Conservation (phyloP, 2,329 filamentous ascomycete species). For the Fusarium sp. region DNA sequence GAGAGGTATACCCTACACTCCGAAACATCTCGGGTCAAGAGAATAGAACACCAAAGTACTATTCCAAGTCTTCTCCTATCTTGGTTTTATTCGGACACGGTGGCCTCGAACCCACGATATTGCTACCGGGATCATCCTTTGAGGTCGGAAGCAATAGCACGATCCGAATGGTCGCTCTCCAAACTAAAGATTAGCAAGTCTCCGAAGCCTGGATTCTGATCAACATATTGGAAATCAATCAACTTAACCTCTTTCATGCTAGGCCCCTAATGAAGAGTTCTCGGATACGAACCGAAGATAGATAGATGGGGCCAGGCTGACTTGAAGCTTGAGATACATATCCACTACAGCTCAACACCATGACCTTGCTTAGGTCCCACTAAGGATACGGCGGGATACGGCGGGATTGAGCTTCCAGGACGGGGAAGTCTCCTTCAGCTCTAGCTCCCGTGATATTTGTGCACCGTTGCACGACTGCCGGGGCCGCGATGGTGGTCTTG, state of each 20-base stretch:
- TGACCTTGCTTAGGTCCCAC: constrained; percentile 24
- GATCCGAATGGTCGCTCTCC: constrained; percentile 9
- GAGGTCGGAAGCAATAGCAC: neutral
- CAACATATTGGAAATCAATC: constrained; percentile 2
- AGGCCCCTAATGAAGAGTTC: neutral
- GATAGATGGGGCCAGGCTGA: constrained; percentile 19
- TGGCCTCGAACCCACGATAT: constrained; percentile 5
- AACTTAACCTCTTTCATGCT: constrained; percentile 7
- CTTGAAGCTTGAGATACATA: constrained; percentile 16
- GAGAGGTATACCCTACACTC: neutral
- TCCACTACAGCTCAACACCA: constrained; percentile 26
- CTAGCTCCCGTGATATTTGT: constrained; percentile 27
- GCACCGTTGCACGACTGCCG: constrained; percentile 33
- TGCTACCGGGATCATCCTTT: constrained; percentile 13
- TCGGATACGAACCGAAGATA: constrained; percentile 34
- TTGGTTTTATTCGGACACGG: constrained; percentile 15
- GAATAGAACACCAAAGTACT: neutral
- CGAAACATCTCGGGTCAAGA: constrained; percentile 6
- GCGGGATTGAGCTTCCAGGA: constrained; percentile 27
- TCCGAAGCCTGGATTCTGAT: constrained; percentile 3
- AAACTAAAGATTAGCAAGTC: constrained; percentile 1
- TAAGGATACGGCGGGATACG: constrained; percentile 2
- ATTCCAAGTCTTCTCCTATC: neutral
- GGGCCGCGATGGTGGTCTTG: constrained; percentile 32
- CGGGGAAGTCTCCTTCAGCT: constrained; percentile 29